Percentiles rank a stretch among this genome's conserved stretches.
Conservation (phyloP, 2,329 filamentous ascomycete genomes). For the Ramularia collo-cygni region DNA sequence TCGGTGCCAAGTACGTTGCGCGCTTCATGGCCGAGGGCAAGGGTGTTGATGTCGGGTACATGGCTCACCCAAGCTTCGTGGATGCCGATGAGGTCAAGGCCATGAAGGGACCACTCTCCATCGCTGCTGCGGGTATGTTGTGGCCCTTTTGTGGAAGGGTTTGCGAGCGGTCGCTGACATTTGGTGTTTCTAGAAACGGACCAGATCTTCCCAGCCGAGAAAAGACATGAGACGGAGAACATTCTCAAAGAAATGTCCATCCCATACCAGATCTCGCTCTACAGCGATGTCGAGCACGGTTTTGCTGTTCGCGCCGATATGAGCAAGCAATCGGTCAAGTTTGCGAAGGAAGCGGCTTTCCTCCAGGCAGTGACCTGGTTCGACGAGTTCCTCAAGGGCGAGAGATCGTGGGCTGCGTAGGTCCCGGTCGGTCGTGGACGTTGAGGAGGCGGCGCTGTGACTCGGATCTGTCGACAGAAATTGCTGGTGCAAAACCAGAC, state of each 20-base stretch:
- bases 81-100: constrained; percentile 52
- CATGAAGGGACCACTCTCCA: constrained; percentile 51
- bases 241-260: constrained; percentile 48
- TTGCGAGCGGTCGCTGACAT: too few relatives aligned
- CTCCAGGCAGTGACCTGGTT: constrained; percentile 73
- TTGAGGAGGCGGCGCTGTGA: not conserved
- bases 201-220: constrained; percentile 49
- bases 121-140: constrained; percentile 53
- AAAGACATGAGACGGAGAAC: constrained; percentile 52
- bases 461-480: too few relatives aligned
- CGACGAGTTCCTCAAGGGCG: constrained; percentile 49
- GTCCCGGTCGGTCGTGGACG: not conserved
- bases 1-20: constrained; percentile 49
- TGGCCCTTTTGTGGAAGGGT: too few relatives aligned
- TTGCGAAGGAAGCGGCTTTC: constrained; percentile 76
- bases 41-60: constrained; percentile 60
- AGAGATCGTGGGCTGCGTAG: constrained; percentile 16
- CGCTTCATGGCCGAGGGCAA: constrained; percentile 55
- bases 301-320: constrained; percentile 65
- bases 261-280: constrained; percentile 72
- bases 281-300: constrained; percentile 63
- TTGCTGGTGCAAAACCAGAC: too few relatives aligned
- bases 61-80: constrained; percentile 73
- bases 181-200: constrained; percentile 48
- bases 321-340: constrained; percentile 52